Conservation (phyloP, 768 basidiomycete species). For the Naganishia friedmannii region DNA sequence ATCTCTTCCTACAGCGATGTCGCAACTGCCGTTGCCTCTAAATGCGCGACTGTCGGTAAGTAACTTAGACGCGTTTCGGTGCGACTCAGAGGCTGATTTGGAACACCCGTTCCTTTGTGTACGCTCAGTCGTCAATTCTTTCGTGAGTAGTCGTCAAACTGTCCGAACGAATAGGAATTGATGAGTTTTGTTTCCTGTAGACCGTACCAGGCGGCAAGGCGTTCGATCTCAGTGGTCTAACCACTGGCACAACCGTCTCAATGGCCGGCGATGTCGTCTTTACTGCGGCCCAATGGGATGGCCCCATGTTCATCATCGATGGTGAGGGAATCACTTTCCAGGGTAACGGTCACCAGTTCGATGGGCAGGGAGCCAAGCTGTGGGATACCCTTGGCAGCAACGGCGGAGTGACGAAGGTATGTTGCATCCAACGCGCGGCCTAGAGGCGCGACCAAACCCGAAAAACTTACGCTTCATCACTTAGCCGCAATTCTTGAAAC, state of each 20-base stretch:
- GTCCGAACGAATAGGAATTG: not conserved
- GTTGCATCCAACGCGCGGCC: not conserved
- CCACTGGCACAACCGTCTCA: slow-evolving; percentile 60
- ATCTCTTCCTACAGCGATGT: slow-evolving; percentile 61
- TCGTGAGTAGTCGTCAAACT: not conserved
- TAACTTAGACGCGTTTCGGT: slow-evolving; percentile 58
- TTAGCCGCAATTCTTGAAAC: slow-evolving; percentile 21
- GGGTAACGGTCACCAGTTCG: slow-evolving; percentile 54
- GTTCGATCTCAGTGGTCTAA: slow-evolving; percentile 56
- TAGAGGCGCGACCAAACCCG: slow-evolving; percentile 51
- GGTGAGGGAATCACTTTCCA: slow-evolving; percentile 41
- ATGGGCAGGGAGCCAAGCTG: slow-evolving; percentile 55
- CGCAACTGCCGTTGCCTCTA: slow-evolving; percentile 53
- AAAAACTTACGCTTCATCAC: not conserved
- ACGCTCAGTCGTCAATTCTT: slow-evolving; percentile 7
- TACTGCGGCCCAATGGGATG: slow-evolving; percentile 54
- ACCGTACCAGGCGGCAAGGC: slow-evolving; percentile 57
- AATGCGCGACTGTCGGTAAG: slow-evolving; percentile 62
- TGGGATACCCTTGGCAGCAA: slow-evolving; percentile 18
- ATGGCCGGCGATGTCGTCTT: slow-evolving; percentile 64
- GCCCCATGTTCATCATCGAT: slow-evolving; percentile 32
- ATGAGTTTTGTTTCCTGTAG: not conserved
- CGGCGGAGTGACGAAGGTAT: slow-evolving; percentile 10
- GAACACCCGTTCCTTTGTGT: not conserved
- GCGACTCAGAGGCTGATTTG: not conserved